These are phyloP conservation scores for Basipetospora sp. DNA, from an alignment of 2,329 filamentous ascomycete species.

Conservation along the genomic window DNA sequence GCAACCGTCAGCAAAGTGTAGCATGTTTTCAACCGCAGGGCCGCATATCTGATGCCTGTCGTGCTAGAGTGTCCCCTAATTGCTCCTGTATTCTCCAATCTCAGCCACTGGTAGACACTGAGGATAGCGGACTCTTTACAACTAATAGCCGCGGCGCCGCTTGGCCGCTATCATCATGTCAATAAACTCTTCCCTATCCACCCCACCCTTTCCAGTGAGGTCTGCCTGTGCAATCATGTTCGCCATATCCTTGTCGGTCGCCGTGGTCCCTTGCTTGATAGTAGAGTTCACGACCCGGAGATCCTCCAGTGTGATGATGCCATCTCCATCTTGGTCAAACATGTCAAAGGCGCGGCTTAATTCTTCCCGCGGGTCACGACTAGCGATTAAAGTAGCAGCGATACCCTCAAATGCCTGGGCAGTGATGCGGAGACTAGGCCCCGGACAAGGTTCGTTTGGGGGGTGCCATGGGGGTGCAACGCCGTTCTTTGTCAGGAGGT, in stretches of 20 bases:
- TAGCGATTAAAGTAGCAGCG: slow-evolving; percentile 65
- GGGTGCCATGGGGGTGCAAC: slow-evolving; percentile 47
- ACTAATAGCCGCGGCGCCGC: slow-evolving; percentile 9
- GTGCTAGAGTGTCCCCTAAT: not conserved
- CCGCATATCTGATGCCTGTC: too few species aligned
- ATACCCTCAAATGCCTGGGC: slow-evolving; percentile 60
- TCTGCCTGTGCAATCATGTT: slow-evolving; percentile 99
- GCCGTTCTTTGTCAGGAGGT: slow-evolving; percentile 68
- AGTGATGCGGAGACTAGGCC: slow-evolving; percentile 54
- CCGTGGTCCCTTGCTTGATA: slow-evolving; percentile 61
- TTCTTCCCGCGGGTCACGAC: slow-evolving; percentile 78
- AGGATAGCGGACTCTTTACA: not conserved
- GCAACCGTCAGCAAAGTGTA: too few species aligned
- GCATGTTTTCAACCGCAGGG: too few species aligned
- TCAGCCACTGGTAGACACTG: too few species aligned
- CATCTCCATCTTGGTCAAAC: slow-evolving; percentile 87
- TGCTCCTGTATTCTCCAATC: not conserved
- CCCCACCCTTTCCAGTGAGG: slow-evolving; percentile 75
- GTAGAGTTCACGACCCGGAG: slow-evolving; percentile 76
- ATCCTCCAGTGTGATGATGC: slow-evolving; percentile 78
- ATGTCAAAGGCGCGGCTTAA: slow-evolving; percentile 80
- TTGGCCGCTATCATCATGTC: slow-evolving; percentile 35
- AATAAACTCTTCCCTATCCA: slow-evolving; percentile 54
- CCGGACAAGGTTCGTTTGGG: slow-evolving; percentile 39
- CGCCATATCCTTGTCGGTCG: slow-evolving; percentile 81